Conservation (phyloP, 345 rosid genomes). For the Citrus cavaleriei region DNA sequence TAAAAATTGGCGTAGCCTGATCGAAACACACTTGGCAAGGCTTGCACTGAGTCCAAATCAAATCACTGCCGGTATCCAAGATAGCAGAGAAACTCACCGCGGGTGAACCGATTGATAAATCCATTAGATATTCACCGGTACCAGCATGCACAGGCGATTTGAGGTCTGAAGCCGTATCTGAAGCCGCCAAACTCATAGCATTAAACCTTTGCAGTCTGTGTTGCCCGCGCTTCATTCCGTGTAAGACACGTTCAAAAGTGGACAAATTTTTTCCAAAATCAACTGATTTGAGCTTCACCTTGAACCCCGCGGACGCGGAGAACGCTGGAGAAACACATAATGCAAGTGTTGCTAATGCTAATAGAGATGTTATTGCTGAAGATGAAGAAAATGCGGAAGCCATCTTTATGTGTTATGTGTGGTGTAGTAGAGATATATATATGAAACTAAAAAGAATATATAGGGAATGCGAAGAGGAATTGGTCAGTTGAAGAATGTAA, state of each 20-base stretch:
- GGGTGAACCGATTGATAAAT: constrained; percentile 69
- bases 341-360: constrained; percentile 2
- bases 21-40: constrained; percentile 69
- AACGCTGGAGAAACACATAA: constrained; percentile 1
- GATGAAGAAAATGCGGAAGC: constrained; percentile 9
- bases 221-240: constrained; percentile 60
- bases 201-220: constrained; percentile 54
- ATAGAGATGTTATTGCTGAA: not conserved
- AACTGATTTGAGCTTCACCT: constrained; percentile 49
- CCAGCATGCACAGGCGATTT: constrained; percentile 57
- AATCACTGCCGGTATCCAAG: constrained; percentile 85
- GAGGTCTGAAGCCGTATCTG: constrained; percentile 14
- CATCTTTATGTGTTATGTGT: not conserved
- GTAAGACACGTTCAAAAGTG: constrained; percentile 60
- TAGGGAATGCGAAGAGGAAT: not conserved
- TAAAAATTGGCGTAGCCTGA: constrained; percentile 74
- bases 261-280: constrained; percentile 80
- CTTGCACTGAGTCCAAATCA: constrained; percentile 95
- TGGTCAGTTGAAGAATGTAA: not conserved
- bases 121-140: constrained; percentile 79
- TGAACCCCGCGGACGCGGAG: constrained; percentile 37
- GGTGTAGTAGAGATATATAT: not conserved
- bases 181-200: constrained; percentile 39
- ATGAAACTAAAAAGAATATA: not conserved
- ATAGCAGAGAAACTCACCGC: constrained; percentile 56